A percentile compares a stretch with the other conserved stretches of the same genome.
Evolutionary conservation across 1,139 yeast genomes (phyloP).

Genomic region (Candida albicans): DNA sequence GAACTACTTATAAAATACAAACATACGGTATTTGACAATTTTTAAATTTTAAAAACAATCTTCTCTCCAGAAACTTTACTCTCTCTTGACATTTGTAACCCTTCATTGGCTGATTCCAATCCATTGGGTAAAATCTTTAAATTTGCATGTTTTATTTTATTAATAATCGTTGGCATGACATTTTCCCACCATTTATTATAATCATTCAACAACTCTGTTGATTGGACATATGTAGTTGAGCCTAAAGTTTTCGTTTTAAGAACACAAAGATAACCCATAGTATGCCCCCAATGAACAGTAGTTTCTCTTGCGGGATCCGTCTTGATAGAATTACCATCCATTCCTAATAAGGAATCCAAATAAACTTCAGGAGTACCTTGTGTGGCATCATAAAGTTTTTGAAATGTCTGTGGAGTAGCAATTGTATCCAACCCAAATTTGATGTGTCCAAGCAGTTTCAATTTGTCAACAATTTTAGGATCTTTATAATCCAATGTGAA

Average conservation of each 20-base stretch:
- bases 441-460: constrained; percentile 44
- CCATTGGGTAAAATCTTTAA: constrained; percentile 28
- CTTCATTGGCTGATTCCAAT: constrained; percentile 28
- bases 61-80: constrained; percentile 28
- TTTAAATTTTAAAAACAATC: constrained; percentile 18
- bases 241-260: constrained; percentile 15
- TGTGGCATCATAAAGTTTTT: constrained; percentile 43
- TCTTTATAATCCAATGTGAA: constrained; percentile 60
- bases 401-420: constrained; percentile 40
- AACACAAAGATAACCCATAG: constrained; percentile 16
- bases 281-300: constrained; percentile 23
- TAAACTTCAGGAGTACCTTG: constrained; percentile 22
- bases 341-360: constrained; percentile 33
- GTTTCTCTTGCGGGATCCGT: constrained; percentile 19
- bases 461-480: constrained; percentile 49
- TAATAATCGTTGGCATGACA: constrained; percentile 20
- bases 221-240: constrained; percentile 5
- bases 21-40: too few relatives aligned
- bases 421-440: constrained; percentile 60
- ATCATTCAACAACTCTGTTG: constrained; percentile 11
- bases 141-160: constrained; percentile 20
- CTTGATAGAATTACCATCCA: constrained; percentile 16
- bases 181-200: constrained; percentile 21
- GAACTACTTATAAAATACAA: too few relatives aligned
- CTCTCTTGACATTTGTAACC: constrained; percentile 25